These are phyloP conservation scores for Anacardium occidentale DNA, from an alignment of 345 rosid genomes.

Conservation along the genomic window DNA sequence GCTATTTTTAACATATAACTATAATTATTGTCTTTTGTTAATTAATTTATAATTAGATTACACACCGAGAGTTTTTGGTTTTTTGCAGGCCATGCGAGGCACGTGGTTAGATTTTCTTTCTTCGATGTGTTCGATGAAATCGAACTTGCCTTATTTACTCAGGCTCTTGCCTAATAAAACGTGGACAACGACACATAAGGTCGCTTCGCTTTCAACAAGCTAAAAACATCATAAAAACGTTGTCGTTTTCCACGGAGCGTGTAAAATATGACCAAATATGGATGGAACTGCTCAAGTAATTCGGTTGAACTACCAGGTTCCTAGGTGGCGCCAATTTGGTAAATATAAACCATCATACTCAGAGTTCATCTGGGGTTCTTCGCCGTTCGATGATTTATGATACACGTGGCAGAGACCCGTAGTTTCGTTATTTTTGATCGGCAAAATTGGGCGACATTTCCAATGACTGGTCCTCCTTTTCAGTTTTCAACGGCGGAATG, in stretches of 20 bases:
- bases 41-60: not conserved
- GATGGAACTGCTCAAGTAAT: accelerated
- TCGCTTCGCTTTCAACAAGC: not conserved
- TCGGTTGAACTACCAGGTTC: not conserved
- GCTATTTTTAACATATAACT: too few relatives aligned
- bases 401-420: not conserved
- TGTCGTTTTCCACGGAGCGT: not conserved
- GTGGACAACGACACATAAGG: not conserved
- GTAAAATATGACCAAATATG: too few relatives aligned
- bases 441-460: not conserved
- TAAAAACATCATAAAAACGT: not conserved
- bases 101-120: not conserved
- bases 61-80: too few relatives aligned
- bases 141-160: not conserved
- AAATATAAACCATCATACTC: not conserved
- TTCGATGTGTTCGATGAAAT: not conserved
- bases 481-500: not conserved
- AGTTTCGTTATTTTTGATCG: not conserved
- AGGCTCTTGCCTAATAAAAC: not conserved
- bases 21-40: too few relatives aligned
- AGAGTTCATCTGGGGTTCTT: not conserved
- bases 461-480: not conserved
- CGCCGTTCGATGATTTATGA: not conserved
- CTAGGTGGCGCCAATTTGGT: not conserved
- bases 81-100: not conserved